Base-by-base conservation (phyloP, 176 grass and related monocot genomes). In the Areca catechu region DNA sequence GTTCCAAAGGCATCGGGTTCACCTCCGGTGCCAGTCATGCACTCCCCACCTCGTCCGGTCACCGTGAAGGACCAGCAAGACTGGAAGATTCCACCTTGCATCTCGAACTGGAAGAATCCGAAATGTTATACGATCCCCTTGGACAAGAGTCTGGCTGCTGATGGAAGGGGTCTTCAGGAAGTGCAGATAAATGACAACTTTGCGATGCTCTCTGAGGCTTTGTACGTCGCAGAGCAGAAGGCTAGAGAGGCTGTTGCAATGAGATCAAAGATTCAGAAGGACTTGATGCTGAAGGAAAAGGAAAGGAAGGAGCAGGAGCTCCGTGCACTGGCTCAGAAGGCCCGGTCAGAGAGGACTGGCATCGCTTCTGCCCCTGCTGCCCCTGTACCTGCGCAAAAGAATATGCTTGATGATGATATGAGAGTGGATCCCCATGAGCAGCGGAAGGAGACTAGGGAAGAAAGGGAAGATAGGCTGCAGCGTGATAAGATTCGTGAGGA, bases 131-230 rank as follows among this genome's bases (percentile, higher is more conserved):
- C 92, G 3, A 96, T 96, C 58, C 92, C 92, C 7, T 81, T 96
- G 51, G 92, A 96, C 57, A 96, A 96, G 65, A 69, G 92, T 67
- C 28, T 96, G 69, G 92, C 92, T 22, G 92, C 92, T 56, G 92
- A 96, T 20, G 92, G 92, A 1, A 80, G 92, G 25, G 92, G 92
- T n/a, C 74, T 96, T 68, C 92, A 96, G 69, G 92, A 96, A 69
- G 92, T 96, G 54, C 92, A 96, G 65, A 96, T 96, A 51, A 96
- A 96, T 69, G 92, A 96, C 68, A 90, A 96, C 50, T 96, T 96
- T 60, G 92, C 92, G 19, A 90, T 87, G 77, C 78, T 96, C 48
- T 96, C 92, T n/a, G 92, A 96, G 67, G 43, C 86, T 24, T 51
- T 96, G 61, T 96, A 96, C 77, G 92, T 96, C 48, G 86, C 92